Conservation (phyloP, 805 yeast genomes). For the Blastobotrys peoriensis region DNA sequence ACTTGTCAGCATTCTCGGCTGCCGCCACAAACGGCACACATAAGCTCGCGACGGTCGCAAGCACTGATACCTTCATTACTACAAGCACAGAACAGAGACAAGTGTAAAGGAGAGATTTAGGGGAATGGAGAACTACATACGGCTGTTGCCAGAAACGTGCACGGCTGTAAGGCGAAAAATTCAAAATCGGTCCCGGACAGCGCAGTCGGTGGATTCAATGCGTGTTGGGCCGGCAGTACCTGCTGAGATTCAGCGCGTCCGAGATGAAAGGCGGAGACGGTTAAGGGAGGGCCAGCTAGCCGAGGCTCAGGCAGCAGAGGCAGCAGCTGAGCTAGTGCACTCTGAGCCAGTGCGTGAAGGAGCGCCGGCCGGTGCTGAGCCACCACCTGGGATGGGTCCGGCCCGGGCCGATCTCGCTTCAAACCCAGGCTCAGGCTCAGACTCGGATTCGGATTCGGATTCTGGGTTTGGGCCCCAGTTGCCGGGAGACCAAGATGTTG, state of each 20-base stretch:
- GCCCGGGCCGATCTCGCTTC: too few relatives aligned
- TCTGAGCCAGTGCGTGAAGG: too few relatives aligned
- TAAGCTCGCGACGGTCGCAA: background rate
- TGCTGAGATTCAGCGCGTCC: slow-evolving; percentile 11
- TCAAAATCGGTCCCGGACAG: background rate
- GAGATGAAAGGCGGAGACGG: slow-evolving; percentile 7
- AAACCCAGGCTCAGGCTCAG: too few relatives aligned
- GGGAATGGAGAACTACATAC: too few relatives aligned
- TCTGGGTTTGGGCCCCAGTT: slow-evolving; percentile 19
- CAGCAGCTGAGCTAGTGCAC: too few relatives aligned
- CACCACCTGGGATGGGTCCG: too few relatives aligned
- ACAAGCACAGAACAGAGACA: too few relatives aligned
- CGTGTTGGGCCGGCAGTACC: slow-evolving; percentile 20
- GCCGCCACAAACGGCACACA: background rate
- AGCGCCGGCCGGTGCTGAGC: too few relatives aligned
- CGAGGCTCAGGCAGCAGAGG: too few relatives aligned
- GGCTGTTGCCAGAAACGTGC: background rate
- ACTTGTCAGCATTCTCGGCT: background rate
- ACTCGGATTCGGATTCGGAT: slow-evolving; percentile 6
- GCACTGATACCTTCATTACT: background rate
- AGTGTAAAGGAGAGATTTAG: too few relatives aligned
- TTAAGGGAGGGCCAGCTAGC: background rate
- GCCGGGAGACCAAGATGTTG: slow-evolving; percentile 7
- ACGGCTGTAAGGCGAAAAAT: background rate
- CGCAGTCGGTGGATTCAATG: background rate